Base-by-base conservation (phyloP, 2,329 filamentous ascomycete genomes). In the Parascedosporium putredinis region DNA sequence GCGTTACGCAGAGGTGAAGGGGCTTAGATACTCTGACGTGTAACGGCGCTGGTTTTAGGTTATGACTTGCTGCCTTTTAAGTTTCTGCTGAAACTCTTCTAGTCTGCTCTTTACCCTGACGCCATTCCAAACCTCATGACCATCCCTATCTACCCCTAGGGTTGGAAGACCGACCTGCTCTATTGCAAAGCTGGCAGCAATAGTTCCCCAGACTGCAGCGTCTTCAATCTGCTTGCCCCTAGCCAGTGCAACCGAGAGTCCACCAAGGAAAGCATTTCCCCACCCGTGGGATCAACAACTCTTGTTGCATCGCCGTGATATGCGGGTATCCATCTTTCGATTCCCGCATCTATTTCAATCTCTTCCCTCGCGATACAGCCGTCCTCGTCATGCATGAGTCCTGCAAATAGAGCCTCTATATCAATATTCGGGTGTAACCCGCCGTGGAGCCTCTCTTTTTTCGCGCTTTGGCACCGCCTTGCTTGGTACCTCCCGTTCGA, bases 271-370 rank as follows among this genome's bases (percentile, higher is more conserved):
- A 0, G 86, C 83, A 65, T 98, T 98, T 1, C 93, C 93, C 18
- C 89, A 8, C 93, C 93, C 0, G 93, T 97, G 0, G 91, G 90
- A 64, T 97, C 93, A n/a, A 93, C 69, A 1, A 96, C 88, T 51
- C 70, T 78, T 7, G 57, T 51, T 1, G 57, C 38, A 33, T 68
- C 62, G 4, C 62, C 66, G 60, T 90, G 86, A 60, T 84, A 91
- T 6, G 90, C 86, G 10, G 86, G 87, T 22, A 95, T 67, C 86
- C 88, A 95, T 52, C 74, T 69, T 58, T 83, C 77, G 49, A 83
- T 72, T 3, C 82, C 81, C 12, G 81, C 77, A 55, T 85, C 76
- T 38, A 84, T 67, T 53, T 78, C 75, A 29, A 79, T 75, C 56
- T 80, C 76, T 54, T 81, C 78, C 7, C 76, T 66, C 25, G 73